Evolutionary conservation across 495 filamentous ascomycete species (phyloP).

Genomic region (Neurospora sp.): DNA sequence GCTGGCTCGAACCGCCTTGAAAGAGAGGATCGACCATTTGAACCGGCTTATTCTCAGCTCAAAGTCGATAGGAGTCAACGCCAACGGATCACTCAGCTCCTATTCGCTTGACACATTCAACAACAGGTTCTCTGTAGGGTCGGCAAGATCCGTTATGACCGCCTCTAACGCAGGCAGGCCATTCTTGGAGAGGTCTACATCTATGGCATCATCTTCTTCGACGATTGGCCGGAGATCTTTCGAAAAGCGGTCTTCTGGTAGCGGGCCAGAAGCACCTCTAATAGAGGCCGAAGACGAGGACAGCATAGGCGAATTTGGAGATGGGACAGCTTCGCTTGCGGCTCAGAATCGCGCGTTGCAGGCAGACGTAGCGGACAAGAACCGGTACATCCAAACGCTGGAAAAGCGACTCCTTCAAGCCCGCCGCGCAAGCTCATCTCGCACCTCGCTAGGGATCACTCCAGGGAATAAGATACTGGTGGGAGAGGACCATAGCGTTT

Average conservation of each 20-base stretch:
- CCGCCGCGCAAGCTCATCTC: constrained; percentile 77
- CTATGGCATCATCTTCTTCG: constrained; percentile 53
- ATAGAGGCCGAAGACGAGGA: constrained; percentile 56
- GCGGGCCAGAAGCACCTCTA: constrained; percentile 20
- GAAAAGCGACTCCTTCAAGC: constrained; percentile 90
- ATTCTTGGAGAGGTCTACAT: constrained; percentile 51
- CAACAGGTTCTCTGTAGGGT: constrained; percentile 30
- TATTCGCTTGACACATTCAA: constrained; percentile 20
- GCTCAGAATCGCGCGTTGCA: constrained; percentile 81
- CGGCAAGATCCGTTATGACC: constrained; percentile 60
- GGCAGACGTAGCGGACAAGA: constrained; percentile 89
- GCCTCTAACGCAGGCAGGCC: constrained; percentile 54
- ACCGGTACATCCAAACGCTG: constrained; percentile 87
- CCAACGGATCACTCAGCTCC: constrained; percentile 57
- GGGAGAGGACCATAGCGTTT: constrained; percentile 58
- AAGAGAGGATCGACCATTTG: constrained; percentile 94
- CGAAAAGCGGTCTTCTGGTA: constrained; percentile 34
- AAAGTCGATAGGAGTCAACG: constrained; percentile 89
- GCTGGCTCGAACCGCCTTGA: constrained; percentile 85
- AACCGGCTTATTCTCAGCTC: constrained; percentile 93
- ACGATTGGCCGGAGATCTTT: constrained; percentile 41
- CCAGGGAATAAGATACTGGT: constrained; percentile 48
- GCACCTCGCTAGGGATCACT: constrained; percentile 62
- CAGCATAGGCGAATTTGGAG: constrained; percentile 69
- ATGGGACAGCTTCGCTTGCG: constrained; percentile 71